Evolutionary conservation across 164 flowering plant genomes (phyloP), one percentile per base, ranked within the genome.

Genomic region (Macadamia integrifolia): DNA sequence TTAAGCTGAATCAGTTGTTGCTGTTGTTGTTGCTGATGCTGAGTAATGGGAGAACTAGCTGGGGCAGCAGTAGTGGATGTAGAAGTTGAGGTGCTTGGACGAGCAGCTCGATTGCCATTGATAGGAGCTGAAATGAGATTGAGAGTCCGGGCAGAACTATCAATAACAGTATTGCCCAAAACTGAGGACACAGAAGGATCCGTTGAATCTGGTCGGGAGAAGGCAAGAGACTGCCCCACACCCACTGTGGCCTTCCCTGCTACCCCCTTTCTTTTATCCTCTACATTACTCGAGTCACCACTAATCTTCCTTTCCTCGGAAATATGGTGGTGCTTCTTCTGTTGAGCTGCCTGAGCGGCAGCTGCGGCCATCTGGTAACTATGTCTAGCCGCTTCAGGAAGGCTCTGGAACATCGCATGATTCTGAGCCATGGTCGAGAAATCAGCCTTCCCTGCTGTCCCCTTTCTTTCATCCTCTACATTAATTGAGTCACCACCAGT

Each of bases 361-460:
- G 55, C 84, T 49, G 82, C 78, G 28, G 84, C 78, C 14, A 85
- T 76, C 64, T 86, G 93, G 76, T 79, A 82, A 0, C 75, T 69
- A 6, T 84, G 89, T 73, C 88, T 78, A 1, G 83, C 71, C n/a
- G 87, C 80, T 70, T 93, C 98, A 0, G 97, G 88, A 9, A 82
- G 73, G 76, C 73, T 83, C 66, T 89, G 97, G 32, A 90, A 74
- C 60, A 90, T 71, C 0, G 89, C 76, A 71, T 85, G 93, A 67
- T 80, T 87, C 32, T 84, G 91, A 1, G 23, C 23, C 23, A 23
- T 23, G 23, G 23, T 23, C 23, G 23, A 23, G 23, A 23, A 23
- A 23, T 23, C 23, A 23, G 7, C 48, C 48, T 43, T 43, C 9
- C 48, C 48, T 43, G 50, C 9, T 71, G 68, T 70, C 2, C 71